These are phyloP conservation scores for Populus alba DNA, from an alignment of 345 rosid species.

Conservation along the genomic window DNA sequence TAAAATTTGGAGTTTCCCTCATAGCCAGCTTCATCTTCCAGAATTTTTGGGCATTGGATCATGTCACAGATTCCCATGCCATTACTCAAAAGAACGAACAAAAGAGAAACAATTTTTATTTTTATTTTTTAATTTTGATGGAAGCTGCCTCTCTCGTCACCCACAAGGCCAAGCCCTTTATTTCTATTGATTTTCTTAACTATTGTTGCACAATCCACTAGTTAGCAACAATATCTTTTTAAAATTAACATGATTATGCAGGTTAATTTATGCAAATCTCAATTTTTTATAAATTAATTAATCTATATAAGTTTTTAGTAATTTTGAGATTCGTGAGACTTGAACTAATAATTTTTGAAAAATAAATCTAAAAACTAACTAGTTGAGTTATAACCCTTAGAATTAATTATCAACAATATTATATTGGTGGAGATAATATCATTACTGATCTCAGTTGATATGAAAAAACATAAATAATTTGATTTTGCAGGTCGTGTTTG, in stretches of 20 bases:
- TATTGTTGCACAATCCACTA: neutral
- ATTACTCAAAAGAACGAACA: neutral
- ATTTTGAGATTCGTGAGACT: too few species aligned
- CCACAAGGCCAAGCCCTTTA: neutral
- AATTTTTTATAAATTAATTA: too few species aligned
- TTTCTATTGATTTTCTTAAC: too few species aligned
- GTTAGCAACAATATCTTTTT: neutral
- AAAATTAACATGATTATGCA: rapidly evolving
- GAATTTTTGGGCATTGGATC: constrained; percentile 22
- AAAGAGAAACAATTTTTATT: neutral
- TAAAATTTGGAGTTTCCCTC: neutral
- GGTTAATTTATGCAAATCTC: rapidly evolving
- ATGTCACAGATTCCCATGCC: constrained; percentile 19
- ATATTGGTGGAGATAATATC: constrained; percentile 3
- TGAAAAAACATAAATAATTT: too few species aligned
- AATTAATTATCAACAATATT: neutral
- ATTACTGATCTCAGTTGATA: neutral
- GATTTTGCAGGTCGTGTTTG: too few species aligned
- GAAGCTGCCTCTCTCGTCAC: neutral
- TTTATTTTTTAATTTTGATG: neutral
- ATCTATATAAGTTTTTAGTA: rapidly evolving
- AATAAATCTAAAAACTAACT: too few species aligned
- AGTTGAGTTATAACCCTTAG: too few species aligned
- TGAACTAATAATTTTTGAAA: too few species aligned
- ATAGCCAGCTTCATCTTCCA: constrained; percentile 6